Conservation (phyloP, 2,329 filamentous ascomycete species). For the Pseudocercospora musae region DNA sequence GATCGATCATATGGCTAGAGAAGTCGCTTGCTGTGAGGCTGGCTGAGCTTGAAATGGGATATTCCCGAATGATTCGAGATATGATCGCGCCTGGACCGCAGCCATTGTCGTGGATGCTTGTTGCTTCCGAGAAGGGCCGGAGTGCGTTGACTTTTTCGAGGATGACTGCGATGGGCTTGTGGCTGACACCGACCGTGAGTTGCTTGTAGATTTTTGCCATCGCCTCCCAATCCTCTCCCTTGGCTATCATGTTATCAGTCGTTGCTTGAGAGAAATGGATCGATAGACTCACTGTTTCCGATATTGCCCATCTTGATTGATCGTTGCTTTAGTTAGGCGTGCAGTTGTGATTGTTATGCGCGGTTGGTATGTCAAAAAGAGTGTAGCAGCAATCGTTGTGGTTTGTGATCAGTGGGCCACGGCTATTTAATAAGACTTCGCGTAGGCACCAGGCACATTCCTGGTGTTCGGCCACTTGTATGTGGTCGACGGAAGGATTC, state of each 20-base stretch:
- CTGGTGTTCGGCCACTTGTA: background rate
- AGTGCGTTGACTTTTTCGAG: conserved; percentile 27
- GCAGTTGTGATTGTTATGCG: background rate
- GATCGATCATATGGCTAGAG: conserved; percentile 32
- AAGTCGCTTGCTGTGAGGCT: conserved; percentile 31
- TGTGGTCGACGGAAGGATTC: background rate
- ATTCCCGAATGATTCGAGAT: conserved; percentile 23
- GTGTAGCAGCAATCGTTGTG: background rate
- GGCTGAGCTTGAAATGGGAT: conserved; percentile 22
- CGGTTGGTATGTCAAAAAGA: background rate
- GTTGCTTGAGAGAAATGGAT: background rate
- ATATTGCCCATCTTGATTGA: background rate
- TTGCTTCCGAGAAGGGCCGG: conserved; percentile 28
- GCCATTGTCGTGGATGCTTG: conserved; percentile 34
- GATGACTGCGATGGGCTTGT: conserved; percentile 23
- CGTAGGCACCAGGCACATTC: background rate
- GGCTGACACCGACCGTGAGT: conserved; percentile 17
- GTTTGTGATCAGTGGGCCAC: background rate
- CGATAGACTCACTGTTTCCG: background rate
- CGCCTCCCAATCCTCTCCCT: conserved; percentile 26
- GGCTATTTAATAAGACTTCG: background rate
- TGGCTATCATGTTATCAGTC: background rate
- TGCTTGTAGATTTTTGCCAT: conserved; percentile 26
- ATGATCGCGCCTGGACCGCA: conserved; percentile 33
- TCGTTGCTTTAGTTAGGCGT: background rate